phyloP scores from a whole-genome alignment of 2,329 filamentous ascomycete species.

The Remersonia thermophila region DNA sequence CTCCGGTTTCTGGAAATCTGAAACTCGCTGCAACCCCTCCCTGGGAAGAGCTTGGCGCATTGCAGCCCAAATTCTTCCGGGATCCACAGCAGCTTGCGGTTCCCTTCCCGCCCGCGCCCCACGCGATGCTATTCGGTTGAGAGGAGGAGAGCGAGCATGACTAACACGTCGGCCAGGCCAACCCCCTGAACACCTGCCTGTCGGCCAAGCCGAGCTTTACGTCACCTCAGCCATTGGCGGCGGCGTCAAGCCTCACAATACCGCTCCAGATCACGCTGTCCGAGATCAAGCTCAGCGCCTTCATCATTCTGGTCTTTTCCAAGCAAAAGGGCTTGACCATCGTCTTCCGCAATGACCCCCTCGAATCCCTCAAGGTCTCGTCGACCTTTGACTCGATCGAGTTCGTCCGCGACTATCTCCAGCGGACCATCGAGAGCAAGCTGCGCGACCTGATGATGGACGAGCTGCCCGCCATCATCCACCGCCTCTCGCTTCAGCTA shows the following conservation, averaged over 20 bases:
- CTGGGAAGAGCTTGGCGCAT: slow-evolving; percentile 21
- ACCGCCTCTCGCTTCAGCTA: slow-evolving; percentile 73
- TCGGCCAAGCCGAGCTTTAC: slow-evolving; percentile 85
- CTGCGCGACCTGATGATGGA: slow-evolving; percentile 94
- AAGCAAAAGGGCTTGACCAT: slow-evolving; percentile 93
- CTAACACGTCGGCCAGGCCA: slow-evolving; percentile 53
- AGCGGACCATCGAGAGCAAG: slow-evolving; percentile 90
- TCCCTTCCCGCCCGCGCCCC: slow-evolving; percentile 1
- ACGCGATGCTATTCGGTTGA: too few species aligned
- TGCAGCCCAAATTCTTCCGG: slow-evolving; percentile 22
- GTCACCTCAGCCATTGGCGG: slow-evolving; percentile 82
- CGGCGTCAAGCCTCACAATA: slow-evolving; percentile 84
- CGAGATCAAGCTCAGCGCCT: slow-evolving; percentile 88
- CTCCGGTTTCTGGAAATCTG: slow-evolving; percentile 6
- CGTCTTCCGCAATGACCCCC: slow-evolving; percentile 93
- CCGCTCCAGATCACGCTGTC: slow-evolving; percentile 95
- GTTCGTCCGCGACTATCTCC: slow-evolving; percentile 92
- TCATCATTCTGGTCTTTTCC: slow-evolving; percentile 95
- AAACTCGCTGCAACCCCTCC: slow-evolving; percentile 4
- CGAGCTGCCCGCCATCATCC: slow-evolving; percentile 90
- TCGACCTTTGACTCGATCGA: slow-evolving; percentile 98
- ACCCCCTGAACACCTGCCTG: slow-evolving; percentile 91
- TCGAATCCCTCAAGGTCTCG: slow-evolving; percentile 95
- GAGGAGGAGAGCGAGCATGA: too few species aligned
- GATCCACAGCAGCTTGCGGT: slow-evolving; percentile 25